phyloP scores from a whole-genome alignment of 1,284 basidiomycete genomes.

The Hortiboletus rubellus region DNA sequence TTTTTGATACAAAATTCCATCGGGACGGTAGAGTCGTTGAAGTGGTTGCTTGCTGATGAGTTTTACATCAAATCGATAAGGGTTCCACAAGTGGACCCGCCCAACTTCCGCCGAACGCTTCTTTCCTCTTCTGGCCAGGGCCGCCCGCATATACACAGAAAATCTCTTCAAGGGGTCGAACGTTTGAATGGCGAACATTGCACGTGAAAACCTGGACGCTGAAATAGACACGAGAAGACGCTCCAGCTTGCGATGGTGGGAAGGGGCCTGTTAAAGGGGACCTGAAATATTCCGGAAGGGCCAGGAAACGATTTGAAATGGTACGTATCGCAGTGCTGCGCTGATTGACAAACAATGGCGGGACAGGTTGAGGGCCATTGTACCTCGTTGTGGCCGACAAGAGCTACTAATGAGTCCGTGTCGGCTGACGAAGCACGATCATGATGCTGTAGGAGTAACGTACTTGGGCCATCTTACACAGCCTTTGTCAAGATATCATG shows the following conservation, averaged over 20 bases:
- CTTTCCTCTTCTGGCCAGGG: conserved; percentile 3
- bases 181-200: background rate
- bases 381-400: no score
- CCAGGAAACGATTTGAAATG: background rate
- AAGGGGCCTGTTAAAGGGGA: background rate
- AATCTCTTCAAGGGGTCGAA: background rate
- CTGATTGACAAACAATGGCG: background rate
- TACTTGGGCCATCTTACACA: no score
- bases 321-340: background rate
- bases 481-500: no score
- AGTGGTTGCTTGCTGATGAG: background rate
- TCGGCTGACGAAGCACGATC: background rate
- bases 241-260: background rate
- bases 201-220: background rate
- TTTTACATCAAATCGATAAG: conserved; percentile 8
- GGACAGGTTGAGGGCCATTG: background rate
- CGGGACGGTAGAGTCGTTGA: background rate
- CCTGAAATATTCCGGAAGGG: background rate
- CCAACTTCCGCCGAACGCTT: background rate
- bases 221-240: background rate
- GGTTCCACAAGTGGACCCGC: background rate
- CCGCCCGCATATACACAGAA: background rate
- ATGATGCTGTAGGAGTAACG: no score
- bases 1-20: conserved; percentile 56
- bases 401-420: background rate